A percentile compares a stretch with the other conserved stretches of the same genome.
These are phyloP conservation scores for Myriosclerotinia duriaeana DNA, from an alignment of 2,329 filamentous ascomycete genomes.

Conservation along the genomic window DNA sequence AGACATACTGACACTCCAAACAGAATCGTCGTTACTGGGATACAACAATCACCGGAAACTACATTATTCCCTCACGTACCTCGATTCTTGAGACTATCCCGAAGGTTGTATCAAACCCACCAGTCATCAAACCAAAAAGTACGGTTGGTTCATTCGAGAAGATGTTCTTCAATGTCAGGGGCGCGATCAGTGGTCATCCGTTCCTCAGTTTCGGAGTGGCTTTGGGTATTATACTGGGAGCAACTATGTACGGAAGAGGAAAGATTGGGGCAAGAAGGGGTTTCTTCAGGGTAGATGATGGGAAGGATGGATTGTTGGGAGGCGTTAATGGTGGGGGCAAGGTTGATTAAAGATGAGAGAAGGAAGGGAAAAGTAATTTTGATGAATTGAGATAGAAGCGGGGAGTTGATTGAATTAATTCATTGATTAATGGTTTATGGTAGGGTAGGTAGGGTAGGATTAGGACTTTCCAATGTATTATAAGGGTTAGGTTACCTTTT, in stretches of 20 bases:
- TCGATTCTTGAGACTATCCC: slow-evolving; percentile 46
- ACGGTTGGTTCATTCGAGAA: slow-evolving; percentile 72
- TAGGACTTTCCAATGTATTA: slow-evolving; percentile 19
- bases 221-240: slow-evolving; percentile 55
- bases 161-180: slow-evolving; percentile 65
- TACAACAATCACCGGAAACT: slow-evolving; percentile 80
- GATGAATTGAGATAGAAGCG: not conserved
- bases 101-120: slow-evolving; percentile 49
- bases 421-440: slow-evolving; percentile 17
- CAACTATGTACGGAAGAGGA: slow-evolving; percentile 54
- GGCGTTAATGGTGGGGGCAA: slow-evolving; percentile 51
- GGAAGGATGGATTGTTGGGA: slow-evolving; percentile 64
- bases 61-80: slow-evolving; percentile 77
- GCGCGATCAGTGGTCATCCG: slow-evolving; percentile 59
- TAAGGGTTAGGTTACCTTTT: too few species aligned
- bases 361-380: too few species aligned
- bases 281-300: slow-evolving; percentile 60
- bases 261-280: slow-evolving; percentile 53
- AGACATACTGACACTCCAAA: slow-evolving; percentile 25
- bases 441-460: slow-evolving; percentile 28
- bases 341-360: slow-evolving; percentile 45
- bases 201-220: slow-evolving; percentile 58
- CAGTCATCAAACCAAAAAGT: slow-evolving; percentile 73
- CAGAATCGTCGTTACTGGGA: slow-evolving; percentile 96
- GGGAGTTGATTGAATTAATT: slow-evolving; percentile 17